phyloP scores from a whole-genome alignment of 2,329 filamentous ascomycete genomes.

The Septoria linicola region DNA sequence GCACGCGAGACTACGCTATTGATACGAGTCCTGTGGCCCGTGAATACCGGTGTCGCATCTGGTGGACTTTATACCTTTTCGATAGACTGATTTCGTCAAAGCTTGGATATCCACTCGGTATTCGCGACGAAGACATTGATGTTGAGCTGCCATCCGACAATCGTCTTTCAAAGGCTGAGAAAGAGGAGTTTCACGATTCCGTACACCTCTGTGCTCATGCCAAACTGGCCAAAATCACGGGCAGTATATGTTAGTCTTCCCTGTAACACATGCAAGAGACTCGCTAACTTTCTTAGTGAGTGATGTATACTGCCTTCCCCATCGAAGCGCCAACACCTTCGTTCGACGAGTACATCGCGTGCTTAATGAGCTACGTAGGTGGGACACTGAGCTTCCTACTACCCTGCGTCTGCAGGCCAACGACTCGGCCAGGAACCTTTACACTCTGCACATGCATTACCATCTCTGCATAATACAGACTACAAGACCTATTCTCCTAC shows the following conservation, averaged over 20 bases:
- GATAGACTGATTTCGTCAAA: constrained; percentile 39
- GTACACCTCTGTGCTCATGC: constrained; percentile 44
- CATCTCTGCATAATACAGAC: constrained; percentile 41
- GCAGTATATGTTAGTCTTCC: too few relatives aligned
- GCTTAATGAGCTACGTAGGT: constrained; percentile 41
- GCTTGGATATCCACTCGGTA: constrained; percentile 37
- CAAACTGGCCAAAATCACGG: constrained; percentile 41
- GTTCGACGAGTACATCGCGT: constrained; percentile 41
- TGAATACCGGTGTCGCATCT: constrained; percentile 37
- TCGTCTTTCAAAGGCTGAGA: constrained; percentile 30
- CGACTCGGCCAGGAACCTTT: constrained; percentile 31
- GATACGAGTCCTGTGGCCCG: constrained; percentile 38
- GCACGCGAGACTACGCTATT: constrained; percentile 37
- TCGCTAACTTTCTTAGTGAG: too few relatives aligned
- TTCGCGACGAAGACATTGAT: constrained; percentile 41
- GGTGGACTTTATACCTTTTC: constrained; percentile 40
- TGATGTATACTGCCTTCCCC: constrained; percentile 29
- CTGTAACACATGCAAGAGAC: too few relatives aligned
- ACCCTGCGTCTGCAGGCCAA: constrained; percentile 38
- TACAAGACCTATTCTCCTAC: constrained; percentile 38
- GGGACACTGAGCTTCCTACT: constrained; percentile 40
- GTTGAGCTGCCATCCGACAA: constrained; percentile 47
- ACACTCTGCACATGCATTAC: constrained; percentile 41
- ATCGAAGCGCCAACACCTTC: constrained; percentile 30
- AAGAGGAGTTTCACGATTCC: constrained; percentile 39